Evolutionary conservation across 108 stramenopile species (phyloP).

Genomic region (Conticribra guillardii): DNA sequence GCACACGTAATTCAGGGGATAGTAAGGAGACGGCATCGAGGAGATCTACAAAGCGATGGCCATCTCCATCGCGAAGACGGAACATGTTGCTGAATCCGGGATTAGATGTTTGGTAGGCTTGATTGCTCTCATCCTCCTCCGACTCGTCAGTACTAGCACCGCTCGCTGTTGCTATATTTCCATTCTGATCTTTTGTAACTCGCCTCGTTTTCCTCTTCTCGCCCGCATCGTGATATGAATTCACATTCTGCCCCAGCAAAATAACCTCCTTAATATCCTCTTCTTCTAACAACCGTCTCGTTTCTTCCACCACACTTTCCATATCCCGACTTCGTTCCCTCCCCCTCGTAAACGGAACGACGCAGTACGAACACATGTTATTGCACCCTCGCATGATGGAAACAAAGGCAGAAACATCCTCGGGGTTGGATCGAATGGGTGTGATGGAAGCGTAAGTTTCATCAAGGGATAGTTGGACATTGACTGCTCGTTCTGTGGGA

Average conservation of each 20-base stretch:
- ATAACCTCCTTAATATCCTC: constrained; percentile 92
- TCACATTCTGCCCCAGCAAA: constrained; percentile 98
- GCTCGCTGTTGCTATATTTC: too few species aligned
- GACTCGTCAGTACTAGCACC: too few species aligned
- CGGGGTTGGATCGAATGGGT: constrained; percentile 74
- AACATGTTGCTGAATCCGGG: constrained; percentile 87
- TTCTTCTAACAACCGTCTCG: constrained; percentile 64
- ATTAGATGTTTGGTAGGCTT: constrained; percentile 73
- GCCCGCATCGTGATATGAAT: constrained; percentile 93
- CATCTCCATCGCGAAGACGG: constrained; percentile 75
- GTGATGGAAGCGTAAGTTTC: constrained; percentile 98
- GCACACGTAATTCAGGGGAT: constrained; percentile 92
- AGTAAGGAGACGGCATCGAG: constrained; percentile 82
- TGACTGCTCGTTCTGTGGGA: constrained; percentile 65
- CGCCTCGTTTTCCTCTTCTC: constrained; percentile 32
- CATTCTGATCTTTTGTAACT: too few species aligned
- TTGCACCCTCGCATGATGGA: constrained; percentile 98
- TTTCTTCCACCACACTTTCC: constrained; percentile 88
- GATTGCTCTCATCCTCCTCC: background rate
- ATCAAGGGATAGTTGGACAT: constrained; percentile 91
- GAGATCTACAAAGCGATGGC: constrained; percentile 95
- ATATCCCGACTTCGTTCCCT: constrained; percentile 93
- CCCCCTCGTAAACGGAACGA: constrained; percentile 97
- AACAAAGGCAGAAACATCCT: constrained; percentile 88
- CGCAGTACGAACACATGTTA: constrained; percentile 97